Base-by-base conservation (phyloP, 1,284 basidiomycete genomes). In the Ceratobasidium sp. region DNA sequence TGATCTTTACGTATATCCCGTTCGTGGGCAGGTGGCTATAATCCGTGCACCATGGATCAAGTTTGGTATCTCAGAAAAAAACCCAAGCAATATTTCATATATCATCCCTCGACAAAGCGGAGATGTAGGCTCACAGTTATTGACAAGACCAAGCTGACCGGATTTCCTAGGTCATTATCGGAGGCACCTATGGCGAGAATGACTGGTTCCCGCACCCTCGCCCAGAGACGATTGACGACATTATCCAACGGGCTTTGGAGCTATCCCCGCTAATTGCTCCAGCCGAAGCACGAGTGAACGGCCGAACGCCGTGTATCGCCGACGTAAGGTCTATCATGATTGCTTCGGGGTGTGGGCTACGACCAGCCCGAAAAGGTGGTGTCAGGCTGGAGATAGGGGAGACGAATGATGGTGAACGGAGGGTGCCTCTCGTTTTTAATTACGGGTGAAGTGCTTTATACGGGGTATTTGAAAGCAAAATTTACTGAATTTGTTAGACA, bases 261-360 rank as follows among this genome's bases (percentile, higher is more conserved):
- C 77, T 91, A 2, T 86, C 82, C 71, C 88, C 90, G 0, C 88
- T 91, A 69, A 82, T 93, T 13, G 86, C 85, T 1, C 86, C 91
- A 3, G 85, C 87, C 2, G 69, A 73, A 17, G 71, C 74, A 45
- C 84, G 1, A 79, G 78, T 3, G 73, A 76, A 53, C 82, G 86
- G 69, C 20, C 52, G 34, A 8, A 75, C 79, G 35, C 84, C 87
- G 0, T 86, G 83, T 0, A 76, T 88, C 1, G 85, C 88, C 2
- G 91, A 93, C 74, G 74, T 93, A 0, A 80, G 83, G 53, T 78
- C 84, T 0, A 79, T 89, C 31, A 81, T 91, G 31, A 75, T 89
- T n/a, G 88, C 89, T 70, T 85, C 86, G 69, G 89, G 88, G 0
- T 89, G 87, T 75, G 84, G 83, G 0, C 75, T 84, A 69, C 77